phyloP scores from a whole-genome alignment of 2,329 filamentous ascomycete species.

The Claviceps pazoutovae region DNA sequence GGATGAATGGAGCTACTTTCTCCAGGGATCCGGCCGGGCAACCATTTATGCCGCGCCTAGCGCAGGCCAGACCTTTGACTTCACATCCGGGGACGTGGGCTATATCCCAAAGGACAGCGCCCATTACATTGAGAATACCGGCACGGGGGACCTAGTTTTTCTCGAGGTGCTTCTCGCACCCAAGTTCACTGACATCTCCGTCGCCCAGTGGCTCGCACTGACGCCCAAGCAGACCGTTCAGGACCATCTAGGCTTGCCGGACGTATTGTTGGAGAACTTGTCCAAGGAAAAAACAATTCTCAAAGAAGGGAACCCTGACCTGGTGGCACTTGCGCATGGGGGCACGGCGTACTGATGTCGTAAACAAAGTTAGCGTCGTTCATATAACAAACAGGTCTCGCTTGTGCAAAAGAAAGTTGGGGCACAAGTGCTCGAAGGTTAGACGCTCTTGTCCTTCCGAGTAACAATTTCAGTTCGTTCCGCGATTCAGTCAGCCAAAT shows the following conservation, averaged over 20 bases:
- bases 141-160: constrained; percentile 41
- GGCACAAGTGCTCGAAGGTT: no score
- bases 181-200: constrained; percentile 38
- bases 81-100: constrained; percentile 43
- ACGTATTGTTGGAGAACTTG: constrained; percentile 21
- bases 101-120: constrained; percentile 37
- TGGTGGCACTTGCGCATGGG: constrained; percentile 15
- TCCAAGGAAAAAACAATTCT: constrained; percentile 29
- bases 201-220: constrained; percentile 44
- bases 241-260: constrained; percentile 35
- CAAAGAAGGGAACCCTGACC: constrained; percentile 25
- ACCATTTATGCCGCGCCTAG: constrained; percentile 40
- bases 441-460: no score
- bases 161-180: constrained; percentile 43
- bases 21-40: constrained; percentile 39
- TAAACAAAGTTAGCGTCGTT: not conserved
- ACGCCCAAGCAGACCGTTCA: constrained; percentile 44
- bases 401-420: not conserved
- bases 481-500: no score
- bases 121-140: constrained; percentile 50
- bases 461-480: no score
- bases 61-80: constrained; percentile 41
- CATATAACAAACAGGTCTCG: not conserved
- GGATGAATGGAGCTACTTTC: constrained; percentile 49
- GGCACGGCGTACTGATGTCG: constrained; percentile 9